Percentiles rank a stretch among this genome's conserved stretches.
Conservation (phyloP, 352 stramenopile genomes). For the Phytophthora pisi region DNA sequence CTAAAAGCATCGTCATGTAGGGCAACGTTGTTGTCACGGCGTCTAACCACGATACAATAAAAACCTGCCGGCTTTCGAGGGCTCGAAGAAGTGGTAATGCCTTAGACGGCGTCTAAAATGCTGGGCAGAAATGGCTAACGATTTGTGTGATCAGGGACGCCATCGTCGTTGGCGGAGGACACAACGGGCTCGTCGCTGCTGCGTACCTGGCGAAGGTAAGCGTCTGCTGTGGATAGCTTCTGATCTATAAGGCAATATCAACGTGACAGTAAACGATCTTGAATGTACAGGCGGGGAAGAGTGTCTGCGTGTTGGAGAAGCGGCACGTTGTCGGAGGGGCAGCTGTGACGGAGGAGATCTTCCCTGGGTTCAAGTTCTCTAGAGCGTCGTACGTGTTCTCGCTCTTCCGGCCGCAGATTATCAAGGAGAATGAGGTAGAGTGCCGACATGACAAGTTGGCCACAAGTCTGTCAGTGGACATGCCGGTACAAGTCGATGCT, state of each 20-base stretch:
- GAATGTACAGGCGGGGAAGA: slow-evolving; percentile 65
- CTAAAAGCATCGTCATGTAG: slow-evolving; percentile 42
- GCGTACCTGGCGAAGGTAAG: slow-evolving; percentile 88
- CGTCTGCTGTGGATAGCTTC: not conserved
- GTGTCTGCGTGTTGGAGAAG: slow-evolving; percentile 90
- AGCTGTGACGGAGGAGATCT: slow-evolving; percentile 91
- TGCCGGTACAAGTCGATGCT: no score
- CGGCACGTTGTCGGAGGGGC: slow-evolving; percentile 87
- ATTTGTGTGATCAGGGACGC: slow-evolving; percentile 61
- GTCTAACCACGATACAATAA: slow-evolving; percentile 25
- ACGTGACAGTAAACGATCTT: not conserved
- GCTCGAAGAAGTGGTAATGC: slow-evolving; percentile 52
- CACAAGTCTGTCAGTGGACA: no score
- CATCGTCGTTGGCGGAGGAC: slow-evolving; percentile 88
- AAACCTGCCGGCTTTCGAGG: no score
- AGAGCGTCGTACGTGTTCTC: slow-evolving; percentile 92
- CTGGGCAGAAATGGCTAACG: not conserved
- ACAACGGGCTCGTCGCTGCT: slow-evolving; percentile 90
- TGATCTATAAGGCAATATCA: not conserved
- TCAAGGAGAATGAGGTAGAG: slow-evolving; percentile 59
- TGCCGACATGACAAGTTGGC: no score
- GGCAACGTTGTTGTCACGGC: slow-evolving; percentile 35
- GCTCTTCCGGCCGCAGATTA: slow-evolving; percentile 90
- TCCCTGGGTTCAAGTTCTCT: slow-evolving; percentile 92
- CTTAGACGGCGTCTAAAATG: not conserved